phyloP scores from a whole-genome alignment of 352 stramenopile species.

The Phytophthora pseudosyringae region DNA sequence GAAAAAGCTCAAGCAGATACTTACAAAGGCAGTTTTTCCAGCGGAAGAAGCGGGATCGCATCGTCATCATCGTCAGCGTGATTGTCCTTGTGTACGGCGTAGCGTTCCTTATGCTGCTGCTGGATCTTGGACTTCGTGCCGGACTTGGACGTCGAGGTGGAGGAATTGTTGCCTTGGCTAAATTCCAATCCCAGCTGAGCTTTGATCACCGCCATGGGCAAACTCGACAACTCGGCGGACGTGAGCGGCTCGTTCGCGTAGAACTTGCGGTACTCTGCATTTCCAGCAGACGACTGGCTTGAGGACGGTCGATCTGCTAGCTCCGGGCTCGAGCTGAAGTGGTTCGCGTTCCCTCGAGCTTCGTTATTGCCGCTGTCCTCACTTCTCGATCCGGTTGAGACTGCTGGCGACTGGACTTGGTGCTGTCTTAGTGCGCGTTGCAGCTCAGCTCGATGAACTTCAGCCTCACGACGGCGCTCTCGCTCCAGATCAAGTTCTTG shows the following conservation, averaged over 20 bases:
- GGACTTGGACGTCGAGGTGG: slow-evolving; percentile 2
- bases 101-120: slow-evolving; percentile 29
- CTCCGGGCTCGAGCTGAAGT: slow-evolving; percentile 26
- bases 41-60: slow-evolving; percentile 53
- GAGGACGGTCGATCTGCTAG: slow-evolving; percentile 15
- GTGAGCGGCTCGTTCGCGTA: slow-evolving; percentile 72
- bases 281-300: slow-evolving; percentile 13
- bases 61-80: slow-evolving; percentile 67
- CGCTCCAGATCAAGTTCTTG: slow-evolving; percentile 67
- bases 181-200: slow-evolving; percentile 77
- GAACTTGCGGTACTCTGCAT: slow-evolving; percentile 56
- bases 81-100: slow-evolving; percentile 31
- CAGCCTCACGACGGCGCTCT: slow-evolving; percentile 58
- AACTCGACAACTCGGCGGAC: slow-evolving; percentile 66
- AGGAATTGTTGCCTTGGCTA: slow-evolving; percentile 20
- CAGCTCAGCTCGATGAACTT: slow-evolving; percentile 69
- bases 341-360: slow-evolving; percentile 9
- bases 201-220: slow-evolving; percentile 77
- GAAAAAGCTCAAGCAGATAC: neutral
- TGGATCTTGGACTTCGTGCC: slow-evolving; percentile 28
- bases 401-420: slow-evolving; percentile 25
- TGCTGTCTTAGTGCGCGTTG: slow-evolving; percentile 54
- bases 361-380: slow-evolving; percentile 21
- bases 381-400: slow-evolving; percentile 6
- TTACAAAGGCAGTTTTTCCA: slow-evolving; percentile 64